A percentile compares a stretch with the other conserved stretches of the same genome.
phyloP scores from a whole-genome alignment of 306 rosid genomes.

The Heteromeles arbutifolia region DNA sequence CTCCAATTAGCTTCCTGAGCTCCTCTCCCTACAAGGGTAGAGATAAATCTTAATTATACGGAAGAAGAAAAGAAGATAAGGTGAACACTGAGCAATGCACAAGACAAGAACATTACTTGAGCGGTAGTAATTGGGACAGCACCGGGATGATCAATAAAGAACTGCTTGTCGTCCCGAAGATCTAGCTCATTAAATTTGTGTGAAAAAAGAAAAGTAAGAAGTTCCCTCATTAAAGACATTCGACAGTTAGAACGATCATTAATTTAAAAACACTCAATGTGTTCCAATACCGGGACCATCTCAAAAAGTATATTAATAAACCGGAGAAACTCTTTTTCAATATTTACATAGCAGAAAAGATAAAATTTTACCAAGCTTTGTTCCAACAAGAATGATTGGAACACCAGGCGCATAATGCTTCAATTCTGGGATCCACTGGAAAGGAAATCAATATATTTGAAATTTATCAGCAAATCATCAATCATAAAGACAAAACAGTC shows the following conservation, averaged over 20 bases:
- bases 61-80: background rate
- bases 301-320: background rate
- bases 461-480: slow-evolving; percentile 3
- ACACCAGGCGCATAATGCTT: slow-evolving; percentile 99
- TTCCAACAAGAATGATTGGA: slow-evolving; percentile 91
- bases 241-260: background rate
- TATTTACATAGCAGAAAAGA: background rate
- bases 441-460: slow-evolving; percentile 19
- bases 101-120: slow-evolving; percentile 44
- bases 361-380: slow-evolving; percentile 73
- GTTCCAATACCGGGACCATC: background rate
- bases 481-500: background rate
- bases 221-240: background rate
- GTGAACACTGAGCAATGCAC: background rate
- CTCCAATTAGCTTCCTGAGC: slow-evolving; percentile 83
- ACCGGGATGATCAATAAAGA: slow-evolving; percentile 91
- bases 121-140: slow-evolving; percentile 83
- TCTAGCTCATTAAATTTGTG: slow-evolving; percentile 48
- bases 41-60: background rate
- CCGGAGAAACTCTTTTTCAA: background rate
- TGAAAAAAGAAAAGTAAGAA: slow-evolving; percentile 2
- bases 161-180: slow-evolving; percentile 95
- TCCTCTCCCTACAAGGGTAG: slow-evolving; percentile 75
- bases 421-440: slow-evolving; percentile 99
- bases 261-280: background rate